Evolutionary conservation across 495 filamentous ascomycete species (phyloP), one percentile per base, ranked within the genome.

Genomic region (Xylaria curta): DNA sequence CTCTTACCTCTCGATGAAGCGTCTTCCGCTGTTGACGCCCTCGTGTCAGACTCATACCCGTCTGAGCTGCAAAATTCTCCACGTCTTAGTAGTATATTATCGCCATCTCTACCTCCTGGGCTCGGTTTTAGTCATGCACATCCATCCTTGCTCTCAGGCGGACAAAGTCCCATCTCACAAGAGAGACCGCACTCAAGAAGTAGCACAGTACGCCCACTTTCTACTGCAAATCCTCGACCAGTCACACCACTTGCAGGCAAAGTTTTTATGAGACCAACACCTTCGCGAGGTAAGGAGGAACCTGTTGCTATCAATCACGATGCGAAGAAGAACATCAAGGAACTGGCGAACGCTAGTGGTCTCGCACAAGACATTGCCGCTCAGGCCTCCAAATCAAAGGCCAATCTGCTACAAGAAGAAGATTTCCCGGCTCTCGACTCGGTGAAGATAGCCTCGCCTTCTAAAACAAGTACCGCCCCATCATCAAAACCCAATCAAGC

Each of bases 91-190:
- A 66, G 56, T n/a, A 36, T 58, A 44, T 85, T 85, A 4, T 90
- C 88, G 12, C 90, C 90, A 4, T 86, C 85, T 2, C 81, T 91
- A 12, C 91, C 91, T 44, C 91, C 92, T 31, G 92, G 91, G 0
- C 87, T 93, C 54, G 87, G 87, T 17, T 77, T 89, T 15, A 85
- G 87, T 5, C 87, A 87, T 65, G 78, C 82, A 3, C 89, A 91
- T 69, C 82, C 88, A 33, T 79, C 83, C 46, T 59, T 54, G 7
- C 58, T 68, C 40, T n/a, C 44, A 40, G 15, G 2, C 15, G 72
- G 71, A 8, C 70, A 73, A 46, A 78, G 69, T 26, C 76, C 76
- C 7, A 38, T 68, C 19, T 67, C 64, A 9, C 72, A 70, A 28
- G 70, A 64, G 9, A 69, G 66, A 42, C 51, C 49, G 38, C 64